Evolutionary conservation across 148 eudicot genomes (phyloP), one percentile per base, ranked within the genome.

Genomic region (Rhododendron simsii): DNA sequence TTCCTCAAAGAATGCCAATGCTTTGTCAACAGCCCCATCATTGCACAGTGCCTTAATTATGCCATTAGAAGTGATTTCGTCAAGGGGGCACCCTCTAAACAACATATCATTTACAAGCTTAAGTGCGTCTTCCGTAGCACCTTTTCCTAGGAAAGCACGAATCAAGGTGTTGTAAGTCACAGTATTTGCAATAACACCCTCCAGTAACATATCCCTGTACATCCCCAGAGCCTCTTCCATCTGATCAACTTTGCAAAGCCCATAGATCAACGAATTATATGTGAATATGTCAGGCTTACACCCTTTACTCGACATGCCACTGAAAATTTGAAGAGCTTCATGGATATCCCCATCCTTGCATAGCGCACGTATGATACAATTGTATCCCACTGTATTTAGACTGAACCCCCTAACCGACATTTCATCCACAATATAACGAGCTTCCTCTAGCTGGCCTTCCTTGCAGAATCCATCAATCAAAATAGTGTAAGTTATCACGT

Each of bases 61-160:
- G 85, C 93, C 92, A 85, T 91, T 95, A 81, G 92, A 94, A 74
- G 98, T 95, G 86, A 93, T 86, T 65, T 89, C 92, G 83, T 98
- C 96, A 47, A 92, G 98, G 81, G 93, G 85, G 35, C 91, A 91
- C 78, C 98, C 98, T 89, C 96, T 93, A 61, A 93, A 95, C 89
- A 94, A 44, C 99, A 98, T 98, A 81, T 98, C 98, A 86, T 91
- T 90, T 35, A 98, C 95, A 57, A 98, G 95, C 91, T 94, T 92
- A 55, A 93, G 90, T 73, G 98, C 98, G 74, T 98, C 93, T 84
- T 91, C 92, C 23, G 81, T 90, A 41, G 88, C 92, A 86, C 91
- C 91, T 84, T 84, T 91, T 73, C 90, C 90, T 81, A 95, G 45
- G 87, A 93, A 94, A 86, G 96, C 95, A 87, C 90, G 95, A 86